Percentiles rank a stretch among this genome's conserved stretches.
phyloP scores from a whole-genome alignment of 73 alveolate genomes.

The Urostyla sp. region DNA sequence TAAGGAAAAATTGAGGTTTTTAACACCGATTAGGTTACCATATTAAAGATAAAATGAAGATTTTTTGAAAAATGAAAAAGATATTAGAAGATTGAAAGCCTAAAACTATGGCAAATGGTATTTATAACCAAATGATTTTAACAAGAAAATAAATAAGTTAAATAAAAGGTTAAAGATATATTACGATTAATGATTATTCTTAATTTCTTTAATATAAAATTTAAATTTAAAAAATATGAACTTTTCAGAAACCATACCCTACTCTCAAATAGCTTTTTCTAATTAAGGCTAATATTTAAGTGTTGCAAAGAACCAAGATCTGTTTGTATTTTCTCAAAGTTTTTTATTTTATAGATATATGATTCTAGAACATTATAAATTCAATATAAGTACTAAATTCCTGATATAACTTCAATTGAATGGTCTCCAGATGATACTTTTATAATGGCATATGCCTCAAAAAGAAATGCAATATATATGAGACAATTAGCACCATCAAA shows the following conservation, averaged over 20 bases:
- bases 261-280: constrained; percentile 37
- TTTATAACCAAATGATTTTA: constrained; percentile 35
- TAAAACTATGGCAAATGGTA: constrained; percentile 55
- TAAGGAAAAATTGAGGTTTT: too few species aligned
- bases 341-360: constrained; percentile 46
- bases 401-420: constrained; percentile 78
- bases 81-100: constrained; percentile 35
- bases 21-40: too few species aligned
- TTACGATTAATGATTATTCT: not conserved
- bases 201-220: constrained; percentile 19
- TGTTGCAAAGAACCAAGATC: constrained; percentile 74
- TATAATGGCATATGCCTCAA: constrained; percentile 73
- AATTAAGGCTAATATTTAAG: constrained; percentile 45
- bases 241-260: constrained; percentile 68
- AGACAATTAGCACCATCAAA: constrained; percentile 77
- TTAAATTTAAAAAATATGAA: constrained; percentile 55
- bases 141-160: constrained; percentile 11
- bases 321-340: constrained; percentile 30
- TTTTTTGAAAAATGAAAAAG: constrained; percentile 6
- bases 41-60: constrained; percentile 1
- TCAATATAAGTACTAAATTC: constrained; percentile 76
- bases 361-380: constrained; percentile 71
- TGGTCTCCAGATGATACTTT: constrained; percentile 93
- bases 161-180: constrained; percentile 21
- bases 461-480: constrained; percentile 81